Base-by-base conservation (phyloP, 208 protist genomes). In the Trypanosoma lewisi region DNA sequence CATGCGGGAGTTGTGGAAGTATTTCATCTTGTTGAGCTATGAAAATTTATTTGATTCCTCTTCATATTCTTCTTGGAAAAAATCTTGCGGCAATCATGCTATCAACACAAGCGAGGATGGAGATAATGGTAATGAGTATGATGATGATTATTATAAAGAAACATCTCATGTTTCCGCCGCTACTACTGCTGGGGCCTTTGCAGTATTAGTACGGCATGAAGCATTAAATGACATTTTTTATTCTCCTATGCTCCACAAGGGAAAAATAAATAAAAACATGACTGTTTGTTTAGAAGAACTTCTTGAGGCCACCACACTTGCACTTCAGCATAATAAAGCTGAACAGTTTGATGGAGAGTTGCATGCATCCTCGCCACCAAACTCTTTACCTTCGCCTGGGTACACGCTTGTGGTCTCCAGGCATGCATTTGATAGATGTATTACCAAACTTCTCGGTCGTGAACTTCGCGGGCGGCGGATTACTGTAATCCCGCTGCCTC, bases 401-500 rank as follows among this genome's bases (percentile, higher is more conserved):
- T 75, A 61, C 34, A 58, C 30, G 14, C 36, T 70, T 5, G 47
- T 71, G 12, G 39, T 71, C 7, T 14, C 53, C 2, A 55, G 33
- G 30, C 16, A 51, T 14, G 54, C 51, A 8, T 75, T 75, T 54
- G 53, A 75, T 17, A 12, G 55, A 0, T 51, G 48, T 25, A 68
- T 75, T 0, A 21, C 59, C 14, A 48, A 48, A 34, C 37, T 73
- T 31, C 59, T 78, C 3, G 67, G 55, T 12, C 50, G 37, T 36
- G 72, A 78, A 37, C 70, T 89, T 2, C 72, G 77, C 4, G 83
- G 77, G 28, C 70, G 74, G 48, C 75, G 75, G 59, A 69, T 86
- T 27, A 86, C 70, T 0, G 45, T 80, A 0, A 30, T 48, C 8
- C 83, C 80, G 1, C 53, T 82, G 6, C 63, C 63, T 7, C 80